Evolutionary conservation across 495 filamentous ascomycete genomes (phyloP).

Genomic region (Neurospora sp.): DNA sequence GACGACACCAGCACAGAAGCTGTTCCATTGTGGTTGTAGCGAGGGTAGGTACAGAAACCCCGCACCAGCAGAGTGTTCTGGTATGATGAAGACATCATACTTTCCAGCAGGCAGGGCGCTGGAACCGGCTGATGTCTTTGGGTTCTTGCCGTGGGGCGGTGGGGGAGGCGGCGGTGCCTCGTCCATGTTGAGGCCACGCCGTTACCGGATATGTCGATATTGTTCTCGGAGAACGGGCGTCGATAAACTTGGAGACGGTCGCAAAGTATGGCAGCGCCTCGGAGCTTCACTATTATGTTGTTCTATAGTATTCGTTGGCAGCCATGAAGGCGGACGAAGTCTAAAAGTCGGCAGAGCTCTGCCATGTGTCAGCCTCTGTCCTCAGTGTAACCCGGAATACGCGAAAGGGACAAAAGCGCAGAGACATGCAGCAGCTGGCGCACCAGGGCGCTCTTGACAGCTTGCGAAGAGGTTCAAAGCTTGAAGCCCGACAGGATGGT

Average conservation of each 20-base stretch:
- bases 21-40: constrained; percentile 73
- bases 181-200: constrained; percentile 28
- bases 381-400: background rate
- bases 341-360: constrained; percentile 12
- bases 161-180: constrained; percentile 48
- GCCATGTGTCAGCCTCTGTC: background rate
- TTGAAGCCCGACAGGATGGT: background rate
- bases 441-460: background rate
- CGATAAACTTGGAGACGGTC: too few relatives aligned
- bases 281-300: background rate
- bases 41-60: constrained; percentile 94
- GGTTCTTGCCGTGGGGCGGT: constrained; percentile 60
- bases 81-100: constrained; percentile 96
- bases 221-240: too few relatives aligned
- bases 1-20: constrained; percentile 77
- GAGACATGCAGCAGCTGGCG: background rate
- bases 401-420: background rate
- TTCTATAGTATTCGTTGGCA: constrained; percentile 22
- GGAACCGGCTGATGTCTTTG: constrained; percentile 34
- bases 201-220: constrained; percentile 15
- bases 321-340: constrained; percentile 19
- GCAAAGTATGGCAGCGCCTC: constrained; percentile 16
- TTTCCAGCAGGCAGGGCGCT: constrained; percentile 66
- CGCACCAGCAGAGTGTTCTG: constrained; percentile 79
- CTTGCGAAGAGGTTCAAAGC: background rate